phyloP scores from a whole-genome alignment of 805 yeast genomes.

The Lipomyces yamadae region DNA sequence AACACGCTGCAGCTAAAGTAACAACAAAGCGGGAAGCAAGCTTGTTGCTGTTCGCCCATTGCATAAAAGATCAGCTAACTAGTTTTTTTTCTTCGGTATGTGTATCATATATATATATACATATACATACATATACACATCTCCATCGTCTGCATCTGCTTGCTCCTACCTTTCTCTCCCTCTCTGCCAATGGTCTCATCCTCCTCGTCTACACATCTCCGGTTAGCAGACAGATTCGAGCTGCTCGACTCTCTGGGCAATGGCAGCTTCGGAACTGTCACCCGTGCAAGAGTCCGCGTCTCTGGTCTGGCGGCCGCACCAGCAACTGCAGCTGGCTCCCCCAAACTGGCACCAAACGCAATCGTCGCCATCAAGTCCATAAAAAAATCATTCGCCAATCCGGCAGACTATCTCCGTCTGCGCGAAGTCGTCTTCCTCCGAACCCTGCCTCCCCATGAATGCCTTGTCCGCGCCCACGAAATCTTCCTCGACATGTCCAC shows the following conservation, averaged over 20 bases:
- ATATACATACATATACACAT: too few species aligned
- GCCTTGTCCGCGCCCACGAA: slow-evolving; percentile 75
- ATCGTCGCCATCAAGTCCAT: slow-evolving; percentile 82
- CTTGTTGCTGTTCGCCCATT: too few species aligned
- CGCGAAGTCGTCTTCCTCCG: slow-evolving; percentile 47
- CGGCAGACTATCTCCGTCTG: slow-evolving; percentile 58
- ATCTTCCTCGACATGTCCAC: slow-evolving; percentile 70
- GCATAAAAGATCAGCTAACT: too few species aligned
- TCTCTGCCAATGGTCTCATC: not conserved
- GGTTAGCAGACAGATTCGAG: slow-evolving; percentile 35
- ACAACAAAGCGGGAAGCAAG: too few species aligned
- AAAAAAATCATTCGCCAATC: slow-evolving; percentile 58
- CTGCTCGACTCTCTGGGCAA: slow-evolving; percentile 40
- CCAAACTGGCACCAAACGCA: slow-evolving; percentile 18
- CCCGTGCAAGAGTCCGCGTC: slow-evolving; percentile 35
- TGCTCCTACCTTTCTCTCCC: not conserved
- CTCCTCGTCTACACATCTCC: slow-evolving; percentile 14
- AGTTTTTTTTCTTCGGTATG: too few species aligned
- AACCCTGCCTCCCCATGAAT: slow-evolving; percentile 68
- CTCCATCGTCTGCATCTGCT: too few species aligned
- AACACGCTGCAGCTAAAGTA: too few species aligned
- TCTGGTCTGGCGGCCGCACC: not conserved
- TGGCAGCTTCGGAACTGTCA: slow-evolving; percentile 46
- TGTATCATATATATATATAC: too few species aligned
- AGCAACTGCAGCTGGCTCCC: not conserved